Evolutionary conservation across 768 basidiomycete genomes (phyloP), one percentile per base, ranked within the genome.

Genomic region (Hysterangium stoloniferum): DNA sequence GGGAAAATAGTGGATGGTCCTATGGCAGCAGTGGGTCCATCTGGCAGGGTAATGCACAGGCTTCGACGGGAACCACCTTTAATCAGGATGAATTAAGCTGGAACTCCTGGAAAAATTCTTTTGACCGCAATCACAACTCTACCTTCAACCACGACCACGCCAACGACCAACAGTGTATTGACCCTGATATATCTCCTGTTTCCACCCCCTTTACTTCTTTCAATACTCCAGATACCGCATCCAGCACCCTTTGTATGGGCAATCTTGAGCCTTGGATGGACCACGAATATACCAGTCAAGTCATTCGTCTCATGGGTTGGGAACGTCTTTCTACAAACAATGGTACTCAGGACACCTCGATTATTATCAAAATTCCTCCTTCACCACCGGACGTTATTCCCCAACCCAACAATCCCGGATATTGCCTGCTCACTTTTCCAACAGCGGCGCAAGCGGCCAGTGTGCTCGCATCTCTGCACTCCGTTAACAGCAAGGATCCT

Each of bases 261-360:
- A 86, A 89, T 60, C 78, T 95, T 48, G 92, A 95, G 66, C 81
- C 84, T 57, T 95, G 92, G 92, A 94, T 95, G 93, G 90, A 94
- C 69, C 89, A 92, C 77, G 85, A 88, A 64, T 95, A 93, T 72
- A 86, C 83, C 37, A 84, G 86, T 66, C 86, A 90, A 64, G 87
- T 92, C 60, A 89, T 89, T 67, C 69, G 66, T 38, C 70, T 91
- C 62, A 88, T 92, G 86, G 80, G 84, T 52, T 94, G 92, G 91
- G 86, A 89, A 52, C 77, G 82, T 13, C 28, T 38, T 8, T 41
- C 54, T 32, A 51, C 52, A 22, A 48, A 40, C 46, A 51, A 55
- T 42, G 33, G 7, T 28, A 7, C 6, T 22, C 34, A 37, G 29
- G 42, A 43, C 54, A 13, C 17, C 28, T 6, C 48, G 29, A 72